Evolutionary conservation across 306 rosid genomes (phyloP), one percentile per base, ranked within the genome.

Genomic region (Pterocarpus macrocarpus): DNA sequence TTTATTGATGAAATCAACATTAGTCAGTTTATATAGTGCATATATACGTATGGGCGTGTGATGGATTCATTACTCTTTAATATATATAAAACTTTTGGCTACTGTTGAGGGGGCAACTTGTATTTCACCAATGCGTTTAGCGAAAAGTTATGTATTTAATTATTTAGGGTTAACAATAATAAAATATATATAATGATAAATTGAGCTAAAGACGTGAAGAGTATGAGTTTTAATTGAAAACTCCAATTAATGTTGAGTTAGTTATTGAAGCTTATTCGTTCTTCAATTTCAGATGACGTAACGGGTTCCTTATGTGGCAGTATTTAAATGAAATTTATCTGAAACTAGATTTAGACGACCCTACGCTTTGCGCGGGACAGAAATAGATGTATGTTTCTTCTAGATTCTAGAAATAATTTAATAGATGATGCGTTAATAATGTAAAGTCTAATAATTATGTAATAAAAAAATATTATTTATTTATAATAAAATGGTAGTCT

Each of bases 121-220:
- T 41, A 7, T 41, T 73, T 65, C 64, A 74, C 76, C 56, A 34
- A 66, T 56, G 76, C 70, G 75, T 73, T n/a, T 8, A 22, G 17
- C 35, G 44, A 74, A 73, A 45, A 81, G 85, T 41, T 81, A 69
- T 65, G 36, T 5, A 0, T n/a, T 13, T 22, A 22, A 16, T 50
- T 69, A 14, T 56, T 35, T 71, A 80, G 72, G 67, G 73, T 71
- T 68, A 71, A 5, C 15, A 35, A 70, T 34, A 17, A 47, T 70
- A 58, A 78, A 41, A 69, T 58, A 68, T 35, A 44, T 14, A 3
- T 17, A 2, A 41, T 38, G 52, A 41, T 39, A 22, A 12, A 39
- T 9, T 41, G 52, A 66, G 34, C 52, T 34, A 39, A 41, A 13
- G 43, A 61, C 43, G 13, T 32, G 43, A 62, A 33, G 33, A 56